Conservation (phyloP, 2,329 filamentous ascomycete genomes). For the Aspergillus hiratsukae region DNA sequence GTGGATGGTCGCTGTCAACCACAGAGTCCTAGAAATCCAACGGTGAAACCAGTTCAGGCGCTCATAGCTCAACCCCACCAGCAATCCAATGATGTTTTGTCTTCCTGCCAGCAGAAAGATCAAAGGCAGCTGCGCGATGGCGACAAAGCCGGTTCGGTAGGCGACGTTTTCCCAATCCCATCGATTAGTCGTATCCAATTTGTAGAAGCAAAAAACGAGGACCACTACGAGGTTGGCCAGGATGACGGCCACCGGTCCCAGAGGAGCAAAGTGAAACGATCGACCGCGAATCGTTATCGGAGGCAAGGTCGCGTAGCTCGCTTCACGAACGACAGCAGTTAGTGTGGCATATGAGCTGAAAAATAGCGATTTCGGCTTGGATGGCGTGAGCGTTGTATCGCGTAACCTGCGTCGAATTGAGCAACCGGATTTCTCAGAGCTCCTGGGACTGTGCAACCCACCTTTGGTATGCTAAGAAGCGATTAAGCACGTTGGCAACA, state of each 20-base stretch:
- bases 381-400: slow-evolving; percentile 41
- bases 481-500: slow-evolving; percentile 42
- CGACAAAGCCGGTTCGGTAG: slow-evolving; percentile 52
- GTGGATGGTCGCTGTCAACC: slow-evolving; percentile 52
- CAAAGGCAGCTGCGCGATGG: slow-evolving; percentile 52
- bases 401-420: slow-evolving; percentile 38
- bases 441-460: slow-evolving; percentile 15
- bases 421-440: background rate
- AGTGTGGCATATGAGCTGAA: slow-evolving; percentile 48
- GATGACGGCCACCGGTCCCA: slow-evolving; percentile 34
- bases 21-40: slow-evolving; percentile 49
- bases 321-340: slow-evolving; percentile 52
- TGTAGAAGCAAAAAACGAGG: slow-evolving; percentile 54
- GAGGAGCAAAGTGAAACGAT: slow-evolving; percentile 34
- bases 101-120: slow-evolving; percentile 54
- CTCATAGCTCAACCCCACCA: slow-evolving; percentile 48
- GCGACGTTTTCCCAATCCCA: slow-evolving; percentile 54
- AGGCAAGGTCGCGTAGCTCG: slow-evolving; percentile 43
- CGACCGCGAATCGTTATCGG: slow-evolving; percentile 31
- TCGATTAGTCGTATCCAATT: slow-evolving; percentile 46
- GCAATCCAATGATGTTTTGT: slow-evolving; percentile 49
- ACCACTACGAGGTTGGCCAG: slow-evolving; percentile 47
- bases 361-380: slow-evolving; percentile 51
- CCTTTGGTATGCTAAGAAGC: slow-evolving; percentile 48
- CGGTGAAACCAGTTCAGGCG: slow-evolving; percentile 51